Base-by-base conservation (phyloP, 2,329 filamentous ascomycete species). In the Cladosporium sp. region DNA sequence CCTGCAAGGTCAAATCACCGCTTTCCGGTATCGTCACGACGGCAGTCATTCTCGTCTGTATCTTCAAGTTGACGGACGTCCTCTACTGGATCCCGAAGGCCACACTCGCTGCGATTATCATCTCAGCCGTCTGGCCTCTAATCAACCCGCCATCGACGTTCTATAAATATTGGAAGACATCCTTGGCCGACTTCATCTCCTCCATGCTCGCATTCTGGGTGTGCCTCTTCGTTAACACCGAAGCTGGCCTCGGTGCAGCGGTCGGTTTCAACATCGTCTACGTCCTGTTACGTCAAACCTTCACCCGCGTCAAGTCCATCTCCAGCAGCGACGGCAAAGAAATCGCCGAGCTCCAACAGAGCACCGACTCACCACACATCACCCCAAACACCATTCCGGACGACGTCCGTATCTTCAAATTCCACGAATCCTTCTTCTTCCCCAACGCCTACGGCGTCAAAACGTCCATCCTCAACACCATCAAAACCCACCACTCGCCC, bases 41-140 rank as follows among this genome's bases (percentile, higher is more conserved):
- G 2, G 80, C 75, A 4, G 79, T 83, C 44, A 80, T 86, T 14
- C 69, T 86, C 7, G 65, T 85, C 1, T 81, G 77, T 16, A 77
- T 86, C 22, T 85, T 81, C 61, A 75, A 81, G 54, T 76, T 85
- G 35, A 55, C 53, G n/a, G 78, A 77, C 0, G 77, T 79, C 0
- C 72, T 86, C 0, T 84, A 82, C 67, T 86, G 81, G 80, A 81
- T 86, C n/a, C 83, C 83, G 1, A 83, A 84, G 59, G 75, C 82
- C 0, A 83, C 80, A 0, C 72, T 86, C 1, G 77, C 83, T 1
- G 83, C 82, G 2, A 84, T 86, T 55, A 84, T 86, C 57, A 84
- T 85, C 58, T 81, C 79, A 54, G 82, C 82, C 5, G 81, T 85
- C 0, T 79, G 79, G 67, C 80, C 82, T 37, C 72, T 85, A 6